Base-by-base conservation (phyloP, 2,329 filamentous ascomycete species). In the Stagonosporopsis cucurbitacearum region DNA sequence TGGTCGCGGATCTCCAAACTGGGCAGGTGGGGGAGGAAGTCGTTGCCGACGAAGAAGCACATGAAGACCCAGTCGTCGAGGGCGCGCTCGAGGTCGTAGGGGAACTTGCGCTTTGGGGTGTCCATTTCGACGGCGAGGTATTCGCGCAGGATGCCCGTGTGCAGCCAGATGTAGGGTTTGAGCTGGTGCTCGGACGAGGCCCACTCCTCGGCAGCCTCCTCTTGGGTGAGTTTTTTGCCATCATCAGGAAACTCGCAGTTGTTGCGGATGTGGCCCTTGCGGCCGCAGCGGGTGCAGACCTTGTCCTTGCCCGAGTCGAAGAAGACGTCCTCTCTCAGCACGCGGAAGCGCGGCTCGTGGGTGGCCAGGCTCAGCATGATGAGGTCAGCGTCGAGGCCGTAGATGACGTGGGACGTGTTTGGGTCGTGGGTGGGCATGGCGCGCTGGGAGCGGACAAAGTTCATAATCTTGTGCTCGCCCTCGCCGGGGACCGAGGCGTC, bases 391-490 rank as follows among this genome's bases (percentile, higher is more conserved):
- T 99, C 95, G 72, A 99, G 83, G 45, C 95, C 95, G 73, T 99
- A 99, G 60, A 99, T 97, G 68, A 99, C 96, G 78, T 99, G 95
- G 58, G 91, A 90, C 20, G 95, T 98, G 75, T 99, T 98, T 22
- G 95, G 95, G 70, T 99, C 89, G 76, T 99, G 92, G 62, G 96
- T 89, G 5, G 93, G 89, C 49, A 91, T 95, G 45, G 90, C 86
- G 69, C 95, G 88, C 77, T 99, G 96, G 33, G 94, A 96, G 69
- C 95, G 88, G 64, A 99, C 86, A 75, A 98, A 99, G 66, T 95
- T 88, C 95, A 99, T 99, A 72, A 99, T 98, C 78, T 99, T 99
- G 77, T 99, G 95, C 79, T 99, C 95, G 74, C 95, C 95, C 79
- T 99, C 95, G 72, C 95, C 95, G 50, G 95, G 95, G 35, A 99